Conservation (phyloP, 2,329 filamentous ascomycete genomes). For the Akanthomyces lecanii region DNA sequence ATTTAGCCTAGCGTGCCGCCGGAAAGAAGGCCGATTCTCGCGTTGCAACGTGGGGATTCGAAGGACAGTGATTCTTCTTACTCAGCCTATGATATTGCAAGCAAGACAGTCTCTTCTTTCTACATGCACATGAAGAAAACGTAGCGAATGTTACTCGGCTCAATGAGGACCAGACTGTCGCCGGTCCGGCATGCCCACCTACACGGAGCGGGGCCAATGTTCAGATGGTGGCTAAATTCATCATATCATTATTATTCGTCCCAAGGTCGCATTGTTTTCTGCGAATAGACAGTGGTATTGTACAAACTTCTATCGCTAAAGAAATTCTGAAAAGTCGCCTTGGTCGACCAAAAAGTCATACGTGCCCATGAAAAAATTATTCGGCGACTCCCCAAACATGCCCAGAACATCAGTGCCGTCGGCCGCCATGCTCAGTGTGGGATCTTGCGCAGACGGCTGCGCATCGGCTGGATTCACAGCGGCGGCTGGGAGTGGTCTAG, state of each 20-base stretch:
- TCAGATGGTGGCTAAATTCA: no score
- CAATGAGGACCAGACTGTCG: not conserved
- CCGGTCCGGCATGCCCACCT: not conserved
- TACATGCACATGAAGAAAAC: not conserved
- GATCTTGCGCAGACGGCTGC: conserved; percentile 4
- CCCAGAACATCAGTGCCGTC: not conserved
- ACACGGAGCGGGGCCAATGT: not conserved
- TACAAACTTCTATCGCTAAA: not conserved
- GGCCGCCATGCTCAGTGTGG: not conserved
- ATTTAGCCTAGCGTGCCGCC: not conserved
- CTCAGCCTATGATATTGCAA: no score
- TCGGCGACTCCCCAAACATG: conserved; percentile 11
- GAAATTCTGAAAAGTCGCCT: conserved; percentile 2
- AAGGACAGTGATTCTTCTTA: no score
- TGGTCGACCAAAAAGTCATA: conserved; percentile 15
- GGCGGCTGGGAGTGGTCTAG: not conserved
- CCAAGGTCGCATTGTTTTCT: no score
- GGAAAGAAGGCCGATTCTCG: conserved; percentile 1
- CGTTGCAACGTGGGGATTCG: no score
- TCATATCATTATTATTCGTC: no score
- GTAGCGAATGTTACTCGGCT: not conserved
- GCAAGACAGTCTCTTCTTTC: no score
- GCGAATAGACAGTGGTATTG: not conserved
- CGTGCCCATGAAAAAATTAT: conserved; percentile 14
- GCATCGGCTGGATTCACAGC: not conserved